Evolutionary conservation across 176 grass and related monocot genomes (phyloP).

Genomic region (Oryza coarctata): DNA sequence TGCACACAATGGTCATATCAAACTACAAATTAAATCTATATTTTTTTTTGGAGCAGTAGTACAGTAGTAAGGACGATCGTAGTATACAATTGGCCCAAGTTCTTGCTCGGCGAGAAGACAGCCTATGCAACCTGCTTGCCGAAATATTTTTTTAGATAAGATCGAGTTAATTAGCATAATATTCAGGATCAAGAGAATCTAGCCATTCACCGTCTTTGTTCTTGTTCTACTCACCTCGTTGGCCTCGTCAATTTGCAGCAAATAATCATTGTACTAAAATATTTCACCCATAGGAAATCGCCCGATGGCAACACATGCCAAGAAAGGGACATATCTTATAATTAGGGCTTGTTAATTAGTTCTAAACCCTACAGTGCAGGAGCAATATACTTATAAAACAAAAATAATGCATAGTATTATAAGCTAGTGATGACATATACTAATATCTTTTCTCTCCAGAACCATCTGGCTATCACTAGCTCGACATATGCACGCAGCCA

Average conservation of each 20-base stretch:
- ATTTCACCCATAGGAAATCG: not conserved
- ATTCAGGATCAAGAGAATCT: not conserved
- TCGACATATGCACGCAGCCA: not conserved
- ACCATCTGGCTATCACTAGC: not conserved
- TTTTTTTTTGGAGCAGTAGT: not conserved
- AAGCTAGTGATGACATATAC: not conserved
- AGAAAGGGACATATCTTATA: not conserved
- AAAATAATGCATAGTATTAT: not conserved
- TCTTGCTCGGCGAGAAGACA: not conserved
- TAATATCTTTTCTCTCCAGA: not conserved
- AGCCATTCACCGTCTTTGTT: not conserved
- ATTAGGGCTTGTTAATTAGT: conserved; percentile 2
- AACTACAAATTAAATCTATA: not conserved
- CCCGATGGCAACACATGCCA: not conserved
- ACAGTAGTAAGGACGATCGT: not conserved
- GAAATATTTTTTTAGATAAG: not conserved
- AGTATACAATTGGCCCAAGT: not conserved
- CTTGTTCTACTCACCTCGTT: not conserved
- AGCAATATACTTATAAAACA: not conserved
- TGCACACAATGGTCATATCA: no score
- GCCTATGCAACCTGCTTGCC: not conserved
- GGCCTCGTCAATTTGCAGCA: not conserved
- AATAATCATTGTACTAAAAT: conserved; percentile 24
- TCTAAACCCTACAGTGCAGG: not conserved
- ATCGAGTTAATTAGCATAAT: not conserved